These are phyloP conservation scores for Leishmania turanica DNA, from an alignment of 208 protist species.

Conservation along the genomic window DNA sequence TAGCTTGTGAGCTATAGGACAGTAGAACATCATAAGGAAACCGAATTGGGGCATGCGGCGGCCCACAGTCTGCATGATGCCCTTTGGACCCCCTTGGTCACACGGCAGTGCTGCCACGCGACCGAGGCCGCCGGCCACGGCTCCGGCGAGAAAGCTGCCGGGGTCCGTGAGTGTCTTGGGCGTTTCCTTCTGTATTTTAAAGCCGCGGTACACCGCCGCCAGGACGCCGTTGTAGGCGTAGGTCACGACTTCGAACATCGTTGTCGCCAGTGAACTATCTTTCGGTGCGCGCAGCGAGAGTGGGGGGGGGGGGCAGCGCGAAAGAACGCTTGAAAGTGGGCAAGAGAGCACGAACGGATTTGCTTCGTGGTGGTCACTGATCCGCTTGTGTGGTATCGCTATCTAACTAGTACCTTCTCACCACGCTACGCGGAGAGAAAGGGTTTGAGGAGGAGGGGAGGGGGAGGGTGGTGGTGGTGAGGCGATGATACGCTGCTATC, in stretches of 20 bases:
- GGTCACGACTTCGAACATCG: constrained; percentile 60
- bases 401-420: background rate
- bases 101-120: constrained; percentile 61
- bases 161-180: constrained; percentile 68
- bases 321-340: background rate
- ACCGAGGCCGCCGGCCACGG: constrained; percentile 66
- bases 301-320: background rate
- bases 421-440: background rate
- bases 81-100: constrained; percentile 82
- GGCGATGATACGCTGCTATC: background rate
- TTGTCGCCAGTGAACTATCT: background rate
- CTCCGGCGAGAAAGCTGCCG: constrained; percentile 79
- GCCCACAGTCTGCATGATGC: constrained; percentile 57
- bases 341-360: background rate
- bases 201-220: constrained; percentile 41
- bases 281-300: background rate
- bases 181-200: constrained; percentile 70
- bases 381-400: background rate
- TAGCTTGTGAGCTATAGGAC: constrained; percentile 59
- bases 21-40: constrained; percentile 90
- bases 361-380: background rate
- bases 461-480: background rate
- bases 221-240: constrained; percentile 41
- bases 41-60: constrained; percentile 84
- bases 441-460: constrained; percentile 1